A percentile compares a stretch with the other conserved stretches of the same genome.
Conservation (phyloP, 2,329 filamentous ascomycete genomes). For the Metarhizium album region DNA sequence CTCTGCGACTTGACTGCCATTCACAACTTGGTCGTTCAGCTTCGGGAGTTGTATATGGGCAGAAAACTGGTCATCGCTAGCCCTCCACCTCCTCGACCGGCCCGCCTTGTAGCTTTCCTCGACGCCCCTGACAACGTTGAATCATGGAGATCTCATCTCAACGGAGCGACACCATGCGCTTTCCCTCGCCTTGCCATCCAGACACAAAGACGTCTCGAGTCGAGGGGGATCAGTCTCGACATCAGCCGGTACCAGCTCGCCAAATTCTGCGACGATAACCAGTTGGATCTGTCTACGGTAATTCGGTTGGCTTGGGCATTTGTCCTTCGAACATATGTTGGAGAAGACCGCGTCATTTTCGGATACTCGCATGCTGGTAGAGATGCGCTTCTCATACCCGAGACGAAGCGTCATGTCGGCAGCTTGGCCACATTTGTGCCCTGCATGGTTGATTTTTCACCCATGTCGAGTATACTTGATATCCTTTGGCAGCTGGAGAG, state of each 20-base stretch:
- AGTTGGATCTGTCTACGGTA: constrained; percentile 36
- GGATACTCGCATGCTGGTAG: constrained; percentile 38
- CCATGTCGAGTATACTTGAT: constrained; percentile 20
- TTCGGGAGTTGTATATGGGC: constrained; percentile 33
- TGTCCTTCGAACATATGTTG: constrained; percentile 43
- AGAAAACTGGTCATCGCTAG: constrained; percentile 17
- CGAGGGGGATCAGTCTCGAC: constrained; percentile 28
- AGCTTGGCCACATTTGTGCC: constrained; percentile 32
- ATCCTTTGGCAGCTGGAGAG: constrained; percentile 24
- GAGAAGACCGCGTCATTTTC: constrained; percentile 41
- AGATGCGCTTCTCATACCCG: constrained; percentile 30
- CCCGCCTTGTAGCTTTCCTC: constrained; percentile 17
- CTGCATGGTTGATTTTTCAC: constrained; percentile 22
- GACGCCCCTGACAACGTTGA: constrained; percentile 25
- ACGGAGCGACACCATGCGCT: constrained; percentile 28
- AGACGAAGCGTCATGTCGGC: constrained; percentile 32
- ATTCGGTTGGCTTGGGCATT: constrained; percentile 51
- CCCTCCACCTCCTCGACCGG: constrained; percentile 14
- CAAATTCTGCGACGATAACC: constrained; percentile 28
- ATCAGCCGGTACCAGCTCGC: constrained; percentile 29
- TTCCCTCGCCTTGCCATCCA: constrained; percentile 31
- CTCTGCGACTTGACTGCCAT: constrained; percentile 37
- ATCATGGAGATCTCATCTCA: constrained; percentile 35
- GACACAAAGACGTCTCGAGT: constrained; percentile 18
- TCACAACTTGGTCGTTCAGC: constrained; percentile 34